Base-by-base conservation (phyloP, 495 filamentous ascomycete species). In the Aspergillus funiculosus region DNA sequence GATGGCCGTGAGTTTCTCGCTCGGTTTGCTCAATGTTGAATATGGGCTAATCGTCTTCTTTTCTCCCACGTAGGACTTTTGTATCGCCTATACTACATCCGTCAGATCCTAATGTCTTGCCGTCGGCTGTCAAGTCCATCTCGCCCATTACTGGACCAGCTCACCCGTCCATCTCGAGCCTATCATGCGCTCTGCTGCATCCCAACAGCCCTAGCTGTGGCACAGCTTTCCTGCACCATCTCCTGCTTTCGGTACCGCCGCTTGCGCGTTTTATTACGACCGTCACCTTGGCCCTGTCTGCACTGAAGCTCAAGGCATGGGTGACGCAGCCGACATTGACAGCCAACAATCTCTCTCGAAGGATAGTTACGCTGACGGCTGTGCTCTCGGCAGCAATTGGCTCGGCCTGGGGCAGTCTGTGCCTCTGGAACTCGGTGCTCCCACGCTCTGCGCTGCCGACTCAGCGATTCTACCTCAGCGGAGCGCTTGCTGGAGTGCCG, bases 141-240 rank as follows among this genome's bases (percentile, higher is more conserved):
- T 74, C 84, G 1, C 89, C 90, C 8, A 78, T 96, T 20, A 85
- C 87, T 24, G 79, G 85, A 1, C 77, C 83, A 22, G 90, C 91
- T 1, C 90, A 95, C 57, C 90, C 91, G 6, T 76, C 83, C 19
- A 90, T 94, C 58, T 78, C 75, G 2, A 81, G 75, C 32, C 78
- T 96, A 22, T 88, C 87, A 40, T 98, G 92, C 66, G 92, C 92
- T 2, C 73, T 91, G 14, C 78, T 96, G n/a, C 92, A 98, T 62
- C 91, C 92, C 0, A 67, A 75, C 15, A 84, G 89, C 51, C 89
- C 92, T 3, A 90, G 82, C 47, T 98, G 92, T 68, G 73, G 79
- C 19, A 85, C 83, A 13, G 91, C 88, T 2, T 91, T 89, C 68
- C 59, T 95, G 28, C 83, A 84, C 39, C 87, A 89, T 61, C 84